Evolutionary conservation across 192 early-diverging fungal genomes (phyloP).

Genomic region (Dissophora globulifera): DNA sequence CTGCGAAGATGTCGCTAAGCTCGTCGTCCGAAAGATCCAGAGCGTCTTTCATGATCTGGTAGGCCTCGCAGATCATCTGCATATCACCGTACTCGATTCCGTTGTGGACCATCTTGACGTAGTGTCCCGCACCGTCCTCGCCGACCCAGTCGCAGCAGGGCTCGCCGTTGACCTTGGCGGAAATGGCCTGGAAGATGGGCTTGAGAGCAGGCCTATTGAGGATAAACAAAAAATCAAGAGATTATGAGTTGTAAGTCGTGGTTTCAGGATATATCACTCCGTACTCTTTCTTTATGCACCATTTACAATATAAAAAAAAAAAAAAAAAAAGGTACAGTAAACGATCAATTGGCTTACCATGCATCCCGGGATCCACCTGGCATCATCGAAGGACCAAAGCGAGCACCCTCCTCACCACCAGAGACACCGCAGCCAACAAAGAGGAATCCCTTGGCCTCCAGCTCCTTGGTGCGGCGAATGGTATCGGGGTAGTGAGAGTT

Average conservation of each 20-base stretch:
- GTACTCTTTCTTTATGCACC: too few species aligned
- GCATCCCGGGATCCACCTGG: conserved; percentile 94
- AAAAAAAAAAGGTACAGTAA: too few species aligned
- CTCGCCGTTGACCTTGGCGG: conserved; percentile 86
- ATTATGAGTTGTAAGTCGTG: not conserved
- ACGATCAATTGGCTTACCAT: too few species aligned
- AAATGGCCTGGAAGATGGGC: conserved; percentile 96
- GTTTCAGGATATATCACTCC: too few species aligned
- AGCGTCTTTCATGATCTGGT: conserved; percentile 92
- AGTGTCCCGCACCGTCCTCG: conserved; percentile 96
- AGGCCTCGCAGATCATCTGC: conserved; percentile 98
- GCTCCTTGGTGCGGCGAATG: conserved; percentile 88
- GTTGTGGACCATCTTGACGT: conserved; percentile 99
- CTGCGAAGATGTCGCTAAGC: conserved; percentile 86
- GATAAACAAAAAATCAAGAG: conserved; percentile 2
- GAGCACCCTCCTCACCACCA: conserved; percentile 98
- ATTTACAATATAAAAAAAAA: too few species aligned
- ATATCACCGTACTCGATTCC: conserved; percentile 99
- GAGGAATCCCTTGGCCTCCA: conserved; percentile 90
- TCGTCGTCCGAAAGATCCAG: conserved; percentile 85
- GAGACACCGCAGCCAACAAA: conserved; percentile 98
- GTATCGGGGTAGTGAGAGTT: conserved; percentile 99
- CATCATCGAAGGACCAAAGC: conserved; percentile 96
- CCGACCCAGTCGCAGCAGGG: conserved; percentile 99
- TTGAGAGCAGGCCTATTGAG: conserved; percentile 90